Evolutionary conservation across 805 yeast species (phyloP).

Genomic region (Priceomyces medius): DNA sequence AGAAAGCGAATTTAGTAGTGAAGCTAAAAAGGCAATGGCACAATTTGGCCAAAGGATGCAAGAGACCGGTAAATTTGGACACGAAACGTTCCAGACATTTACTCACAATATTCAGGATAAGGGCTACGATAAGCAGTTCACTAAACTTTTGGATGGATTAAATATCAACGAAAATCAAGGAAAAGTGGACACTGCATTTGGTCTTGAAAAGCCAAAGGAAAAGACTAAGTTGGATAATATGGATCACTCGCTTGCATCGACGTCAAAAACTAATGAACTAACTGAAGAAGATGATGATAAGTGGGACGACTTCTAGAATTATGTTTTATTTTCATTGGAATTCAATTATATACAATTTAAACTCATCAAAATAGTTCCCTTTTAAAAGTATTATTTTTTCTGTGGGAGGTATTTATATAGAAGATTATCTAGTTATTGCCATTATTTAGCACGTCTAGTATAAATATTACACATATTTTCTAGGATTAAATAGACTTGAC

Average conservation of each 20-base stretch:
- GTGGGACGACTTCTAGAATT: conserved; percentile 62
- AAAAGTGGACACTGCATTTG: conserved; percentile 64
- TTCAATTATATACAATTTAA: neutral
- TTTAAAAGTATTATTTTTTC: neutral
- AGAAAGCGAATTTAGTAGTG: conserved; percentile 74
- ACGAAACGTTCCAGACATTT: conserved; percentile 60
- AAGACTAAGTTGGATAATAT: conserved; percentile 49
- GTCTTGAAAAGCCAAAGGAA: conserved; percentile 55
- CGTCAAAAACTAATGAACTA: neutral
- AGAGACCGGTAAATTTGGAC: conserved; percentile 78
- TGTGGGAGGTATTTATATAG: neutral
- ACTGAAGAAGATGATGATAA: conserved; percentile 51
- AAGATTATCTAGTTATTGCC: no score
- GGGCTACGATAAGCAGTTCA: conserved; percentile 48
- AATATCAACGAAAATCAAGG: conserved; percentile 35
- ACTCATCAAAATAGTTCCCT: neutral
- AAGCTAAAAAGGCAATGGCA: conserved; percentile 89
- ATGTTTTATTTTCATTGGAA: neutral
- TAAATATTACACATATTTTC: no score
- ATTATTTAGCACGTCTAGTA: no score
- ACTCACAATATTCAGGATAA: conserved; percentile 45
- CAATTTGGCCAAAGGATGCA: conserved; percentile 95
- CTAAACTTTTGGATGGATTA: conserved; percentile 57
- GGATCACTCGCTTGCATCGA: neutral
- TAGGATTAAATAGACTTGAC: no score